phyloP scores from a whole-genome alignment of 352 stramenopile genomes.

The Globisporangium alternatum region DNA sequence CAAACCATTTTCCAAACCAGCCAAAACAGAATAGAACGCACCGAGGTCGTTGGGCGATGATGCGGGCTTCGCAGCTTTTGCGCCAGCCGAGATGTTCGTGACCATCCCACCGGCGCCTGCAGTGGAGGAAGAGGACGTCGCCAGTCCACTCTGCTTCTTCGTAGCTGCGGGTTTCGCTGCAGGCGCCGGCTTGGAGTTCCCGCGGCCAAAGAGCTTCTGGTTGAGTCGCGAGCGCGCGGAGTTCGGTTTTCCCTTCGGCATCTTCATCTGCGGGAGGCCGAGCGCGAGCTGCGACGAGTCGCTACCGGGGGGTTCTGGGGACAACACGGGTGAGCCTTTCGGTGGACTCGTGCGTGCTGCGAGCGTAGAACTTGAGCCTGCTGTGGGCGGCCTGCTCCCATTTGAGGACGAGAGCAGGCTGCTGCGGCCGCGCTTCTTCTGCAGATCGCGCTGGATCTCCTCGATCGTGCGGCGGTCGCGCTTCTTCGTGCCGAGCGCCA shows the following conservation, averaged over 20 bases:
- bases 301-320: slow-evolving; percentile 41
- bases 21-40: slow-evolving; percentile 1
- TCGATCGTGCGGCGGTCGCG: slow-evolving; percentile 85
- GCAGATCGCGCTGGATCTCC: slow-evolving; percentile 80
- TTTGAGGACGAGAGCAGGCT: slow-evolving; percentile 11
- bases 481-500: slow-evolving; percentile 83
- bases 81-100: slow-evolving; percentile 56
- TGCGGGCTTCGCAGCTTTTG: slow-evolving; percentile 40
- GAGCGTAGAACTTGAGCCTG: neutral
- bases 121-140: neutral
- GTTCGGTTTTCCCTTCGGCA: slow-evolving; percentile 62
- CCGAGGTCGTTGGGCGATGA: slow-evolving; percentile 25
- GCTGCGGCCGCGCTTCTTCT: slow-evolving; percentile 47
- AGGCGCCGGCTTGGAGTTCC: slow-evolving; percentile 30
- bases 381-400: neutral
- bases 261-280: slow-evolving; percentile 20
- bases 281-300: slow-evolving; percentile 28
- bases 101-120: slow-evolving; percentile 22
- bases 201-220: slow-evolving; percentile 75
- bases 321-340: slow-evolving; percentile 65
- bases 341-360: slow-evolving; percentile 49
- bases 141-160: slow-evolving; percentile 40
- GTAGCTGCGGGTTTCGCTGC: slow-evolving; percentile 24
- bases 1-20: neutral
- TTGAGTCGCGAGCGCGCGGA: slow-evolving; percentile 69